Evolutionary conservation across 208 protist genomes (phyloP).

Genomic region (Trypanosoma rangeli): DNA sequence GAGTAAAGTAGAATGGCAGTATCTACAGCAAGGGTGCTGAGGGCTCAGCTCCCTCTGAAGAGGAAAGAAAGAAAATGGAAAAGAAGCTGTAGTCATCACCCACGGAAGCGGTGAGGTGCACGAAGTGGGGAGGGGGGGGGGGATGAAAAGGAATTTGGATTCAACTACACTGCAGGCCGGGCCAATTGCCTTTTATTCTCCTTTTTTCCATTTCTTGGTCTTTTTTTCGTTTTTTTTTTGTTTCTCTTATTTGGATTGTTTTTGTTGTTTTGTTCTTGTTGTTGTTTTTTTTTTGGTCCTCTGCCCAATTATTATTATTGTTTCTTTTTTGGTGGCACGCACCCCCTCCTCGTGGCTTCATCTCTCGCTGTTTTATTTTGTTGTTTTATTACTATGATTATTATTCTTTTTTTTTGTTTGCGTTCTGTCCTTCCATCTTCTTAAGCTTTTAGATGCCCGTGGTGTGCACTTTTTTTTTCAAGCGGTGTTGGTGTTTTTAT

Average conservation of each 20-base stretch:
- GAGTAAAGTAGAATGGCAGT: neutral
- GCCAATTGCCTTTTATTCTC: neutral
- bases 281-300: neutral
- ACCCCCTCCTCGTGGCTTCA: conserved; percentile 12
- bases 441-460: too few relatives aligned
- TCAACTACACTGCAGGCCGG: neutral
- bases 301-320: conserved; percentile 1
- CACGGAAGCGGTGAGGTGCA: neutral
- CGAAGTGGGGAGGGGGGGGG: neutral
- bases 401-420: conserved; percentile 12
- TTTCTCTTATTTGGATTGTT: conserved; percentile 11
- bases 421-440: neutral
- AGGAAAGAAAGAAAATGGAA: neutral
- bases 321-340: neutral
- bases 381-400: neutral
- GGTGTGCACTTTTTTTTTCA: too few relatives aligned
- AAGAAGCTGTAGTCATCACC: neutral
- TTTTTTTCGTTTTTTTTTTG: conserved; percentile 22
- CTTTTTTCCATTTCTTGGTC: conserved; percentile 14
- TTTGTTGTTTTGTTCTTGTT: conserved; percentile 1
- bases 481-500: too few relatives aligned
- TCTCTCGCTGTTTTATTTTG: neutral
- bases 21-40: neutral
- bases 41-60: neutral
- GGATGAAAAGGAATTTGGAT: neutral